Conservation (phyloP, 805 yeast genomes). For the Saturnispora galanensis region DNA sequence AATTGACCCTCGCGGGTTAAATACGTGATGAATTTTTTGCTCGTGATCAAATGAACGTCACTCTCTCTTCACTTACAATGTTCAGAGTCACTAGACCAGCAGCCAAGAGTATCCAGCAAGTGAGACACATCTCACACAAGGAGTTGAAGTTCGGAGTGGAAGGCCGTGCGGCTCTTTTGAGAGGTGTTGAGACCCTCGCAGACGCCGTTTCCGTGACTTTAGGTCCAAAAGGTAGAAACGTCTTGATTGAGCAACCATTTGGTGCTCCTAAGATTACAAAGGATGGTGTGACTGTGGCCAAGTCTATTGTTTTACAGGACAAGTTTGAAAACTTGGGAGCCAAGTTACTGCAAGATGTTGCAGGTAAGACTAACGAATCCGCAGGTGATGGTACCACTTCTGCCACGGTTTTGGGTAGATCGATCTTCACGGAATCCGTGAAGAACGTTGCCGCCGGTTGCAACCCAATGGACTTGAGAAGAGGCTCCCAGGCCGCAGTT, state of each 20-base stretch:
- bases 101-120: conserved; percentile 29
- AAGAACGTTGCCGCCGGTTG: conserved; percentile 98
- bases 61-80: conserved; percentile 23
- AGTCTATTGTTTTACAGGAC: conserved; percentile 70
- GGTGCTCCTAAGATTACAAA: conserved; percentile 98
- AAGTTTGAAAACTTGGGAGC: conserved; percentile 96
- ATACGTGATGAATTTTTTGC: background rate
- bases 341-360: conserved; percentile 89
- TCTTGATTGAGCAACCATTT: conserved; percentile 89
- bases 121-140: conserved; percentile 60
- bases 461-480: conserved; percentile 96
- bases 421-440: conserved; percentile 89
- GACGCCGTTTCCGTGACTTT: conserved; percentile 94
- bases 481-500: conserved; percentile 95
- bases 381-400: conserved; percentile 99
- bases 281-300: conserved; percentile 98
- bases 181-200: conserved; percentile 91
- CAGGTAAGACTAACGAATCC: conserved; percentile 90
- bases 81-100: conserved; percentile 41
- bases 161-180: conserved; percentile 88
- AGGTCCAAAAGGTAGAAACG: conserved; percentile 98
- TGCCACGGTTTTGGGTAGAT: conserved; percentile 92
- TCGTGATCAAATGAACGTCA: background rate
- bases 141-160: conserved; percentile 95
- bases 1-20: background rate